Evolutionary conservation across 495 filamentous ascomycete species (phyloP), one percentile per base, ranked within the genome.

Genomic region (Podospora didyma): DNA sequence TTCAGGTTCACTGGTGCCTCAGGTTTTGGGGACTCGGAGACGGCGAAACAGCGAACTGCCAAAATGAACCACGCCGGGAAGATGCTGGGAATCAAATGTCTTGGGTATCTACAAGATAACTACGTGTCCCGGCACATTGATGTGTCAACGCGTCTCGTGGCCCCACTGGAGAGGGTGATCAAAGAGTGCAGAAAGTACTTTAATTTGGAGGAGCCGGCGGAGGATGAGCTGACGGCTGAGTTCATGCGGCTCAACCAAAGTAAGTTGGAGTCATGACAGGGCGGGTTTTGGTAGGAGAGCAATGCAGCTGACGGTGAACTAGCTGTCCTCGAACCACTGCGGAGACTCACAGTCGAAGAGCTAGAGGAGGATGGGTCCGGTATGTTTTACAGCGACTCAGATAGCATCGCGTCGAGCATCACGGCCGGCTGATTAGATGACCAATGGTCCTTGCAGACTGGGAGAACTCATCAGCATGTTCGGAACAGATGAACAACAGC

Each of bases 331-430:
- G 69, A 75, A 16, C 57, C 68, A 19, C 58, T 83, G 56, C 65
- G 62, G 4, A 68, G 57, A 42, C 60, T 75, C 20, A 70, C 67
- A 10, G 77, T 82, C 9, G 79, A 81, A 19, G 79, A 82, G 34
- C 59, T 74, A 49, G 80, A 82, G 56, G 80, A 82, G 42, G 79
- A 83, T 35, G 77, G 70, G 62, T 81, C 79, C 45, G 80, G 80
- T 78, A 78, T 66, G 78, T 76, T 60, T 34, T 61, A 63, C 49
- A 74, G 71, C 64, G 72, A 75, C 59, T 75, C 69, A 53, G 65
- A 68, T 37, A 73, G 69, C 59, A 62, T 66, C 53, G 66, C 65
- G 44, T 72, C 68, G 35, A 70, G 66, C 71, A 66, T 68, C 61
- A 72, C 75, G 67, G 67, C 71, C 62, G 57, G 63, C 68, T 72